Evolutionary conservation across 495 filamentous ascomycete species (phyloP).

Genomic region (Talaromyces thailandensis): DNA sequence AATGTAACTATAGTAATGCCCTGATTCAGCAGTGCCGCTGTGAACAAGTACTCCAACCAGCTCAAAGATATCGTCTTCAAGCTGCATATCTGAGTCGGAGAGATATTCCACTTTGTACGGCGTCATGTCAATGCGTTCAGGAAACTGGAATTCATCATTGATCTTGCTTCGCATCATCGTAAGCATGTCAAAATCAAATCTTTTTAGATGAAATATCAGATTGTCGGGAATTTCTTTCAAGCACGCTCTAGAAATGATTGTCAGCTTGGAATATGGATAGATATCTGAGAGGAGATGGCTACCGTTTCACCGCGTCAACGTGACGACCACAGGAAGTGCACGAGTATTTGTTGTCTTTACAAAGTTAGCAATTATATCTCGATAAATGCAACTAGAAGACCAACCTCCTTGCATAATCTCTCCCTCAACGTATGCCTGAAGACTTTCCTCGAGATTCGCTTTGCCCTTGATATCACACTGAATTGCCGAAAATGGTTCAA

Average conservation of each 20-base stretch:
- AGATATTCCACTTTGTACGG: conserved; percentile 83
- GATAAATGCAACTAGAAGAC: conserved; percentile 14
- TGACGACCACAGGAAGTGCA: conserved; percentile 85
- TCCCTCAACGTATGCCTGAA: conserved; percentile 89
- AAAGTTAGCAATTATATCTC: conserved; percentile 13
- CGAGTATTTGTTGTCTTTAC: conserved; percentile 87
- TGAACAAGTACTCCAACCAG: conserved; percentile 90
- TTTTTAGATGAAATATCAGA: conserved; percentile 91
- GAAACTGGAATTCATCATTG: conserved; percentile 91
- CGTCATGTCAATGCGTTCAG: conserved; percentile 74
- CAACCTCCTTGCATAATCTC: conserved; percentile 91
- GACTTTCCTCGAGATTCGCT: conserved; percentile 68
- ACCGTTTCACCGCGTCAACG: conserved; percentile 90
- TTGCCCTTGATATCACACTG: conserved; percentile 98
- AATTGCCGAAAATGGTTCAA: conserved; percentile 90
- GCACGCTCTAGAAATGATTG: conserved; percentile 49
- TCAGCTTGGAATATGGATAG: not conserved
- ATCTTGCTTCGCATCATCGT: conserved; percentile 83
- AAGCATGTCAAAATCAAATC: conserved; percentile 90
- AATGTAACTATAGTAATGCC: conserved; percentile 95
- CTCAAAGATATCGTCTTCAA: conserved; percentile 68
- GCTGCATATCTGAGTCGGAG: conserved; percentile 48
- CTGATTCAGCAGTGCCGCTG: conserved; percentile 84
- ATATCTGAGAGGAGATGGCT: conserved; percentile 8
- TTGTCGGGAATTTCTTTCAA: conserved; percentile 91